Percentiles rank a stretch among this genome's conserved stretches.
Evolutionary conservation across 2,329 filamentous ascomycete genomes (phyloP).

Genomic region (Pezicula rhizophila): DNA sequence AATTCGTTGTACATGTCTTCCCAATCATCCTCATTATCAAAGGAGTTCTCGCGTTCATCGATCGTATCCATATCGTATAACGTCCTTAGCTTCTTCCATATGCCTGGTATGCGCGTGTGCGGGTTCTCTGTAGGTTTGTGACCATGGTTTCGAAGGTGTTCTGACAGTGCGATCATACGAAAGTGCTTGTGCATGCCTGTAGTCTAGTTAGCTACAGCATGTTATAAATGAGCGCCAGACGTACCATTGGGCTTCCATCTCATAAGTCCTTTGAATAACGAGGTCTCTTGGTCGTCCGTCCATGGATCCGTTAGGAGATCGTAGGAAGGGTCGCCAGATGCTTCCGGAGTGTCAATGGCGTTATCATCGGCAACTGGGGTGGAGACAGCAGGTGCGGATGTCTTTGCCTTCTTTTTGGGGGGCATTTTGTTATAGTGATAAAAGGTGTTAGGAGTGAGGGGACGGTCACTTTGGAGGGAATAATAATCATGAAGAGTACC

Average conservation of each 20-base stretch:
- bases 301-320: slow-evolving; percentile 65
- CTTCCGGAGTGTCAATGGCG: slow-evolving; percentile 44
- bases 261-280: slow-evolving; percentile 87
- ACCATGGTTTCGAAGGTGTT: slow-evolving; percentile 74
- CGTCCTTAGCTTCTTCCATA: slow-evolving; percentile 80
- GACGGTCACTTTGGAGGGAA: too few relatives aligned
- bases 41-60: slow-evolving; percentile 70
- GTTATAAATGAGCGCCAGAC: slow-evolving; percentile 10
- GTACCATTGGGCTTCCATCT: slow-evolving; percentile 92
- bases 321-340: slow-evolving; percentile 31
- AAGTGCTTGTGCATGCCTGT: slow-evolving; percentile 90
- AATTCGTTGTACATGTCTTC: slow-evolving; percentile 62
- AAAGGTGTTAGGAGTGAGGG: too few relatives aligned
- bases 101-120: slow-evolving; percentile 84
- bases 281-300: slow-evolving; percentile 94
- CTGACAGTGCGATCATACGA: slow-evolving; percentile 79
- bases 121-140: slow-evolving; percentile 62
- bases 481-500: too few relatives aligned
- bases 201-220: slow-evolving; percentile 7
- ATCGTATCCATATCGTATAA: slow-evolving; percentile 83
- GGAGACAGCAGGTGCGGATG: slow-evolving; percentile 45
- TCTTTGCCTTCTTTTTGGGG: slow-evolving; percentile 62
- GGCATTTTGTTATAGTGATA: slow-evolving; percentile 46
- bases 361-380: slow-evolving; percentile 55
- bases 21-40: slow-evolving; percentile 40